These are phyloP conservation scores for Diaporthe citrichinensis DNA, from an alignment of 2,329 filamentous ascomycete genomes.

Conservation along the genomic window DNA sequence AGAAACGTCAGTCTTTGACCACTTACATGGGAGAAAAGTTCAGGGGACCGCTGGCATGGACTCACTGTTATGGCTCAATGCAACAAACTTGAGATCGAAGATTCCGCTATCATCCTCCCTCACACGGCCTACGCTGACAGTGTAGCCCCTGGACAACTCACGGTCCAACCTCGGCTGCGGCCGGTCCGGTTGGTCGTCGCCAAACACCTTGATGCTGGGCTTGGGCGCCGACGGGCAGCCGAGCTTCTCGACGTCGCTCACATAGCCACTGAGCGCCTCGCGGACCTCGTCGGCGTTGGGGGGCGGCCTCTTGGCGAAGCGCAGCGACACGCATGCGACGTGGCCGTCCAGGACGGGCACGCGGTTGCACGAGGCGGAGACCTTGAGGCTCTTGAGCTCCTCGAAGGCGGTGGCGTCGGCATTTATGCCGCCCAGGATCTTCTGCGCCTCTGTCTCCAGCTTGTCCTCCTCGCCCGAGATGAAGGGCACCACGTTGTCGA, in stretches of 20 bases:
- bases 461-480: conserved; percentile 97
- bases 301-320: conserved; percentile 81
- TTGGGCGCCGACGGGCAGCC: conserved; percentile 90
- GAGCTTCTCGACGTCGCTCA: conserved; percentile 83
- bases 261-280: conserved; percentile 83
- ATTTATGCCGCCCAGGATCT: conserved; percentile 88
- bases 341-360: conserved; percentile 97
- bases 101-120: conserved; percentile 88
- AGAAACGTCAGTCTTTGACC: conserved; percentile 42
- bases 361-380: conserved; percentile 91
- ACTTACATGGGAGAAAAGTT: neutral
- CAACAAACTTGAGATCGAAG: conserved; percentile 96
- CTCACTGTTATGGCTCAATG: conserved; percentile 84
- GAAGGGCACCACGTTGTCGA: conserved; percentile 96
- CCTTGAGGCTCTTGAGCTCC: conserved; percentile 80
- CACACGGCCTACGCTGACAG: conserved; percentile 90
- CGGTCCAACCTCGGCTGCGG: conserved; percentile 94
- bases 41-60: conserved; percentile 40
- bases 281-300: conserved; percentile 84
- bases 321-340: conserved; percentile 91
- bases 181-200: conserved; percentile 82
- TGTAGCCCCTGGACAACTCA: conserved; percentile 87
- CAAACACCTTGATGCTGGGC: conserved; percentile 85
- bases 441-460: conserved; percentile 92
- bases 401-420: conserved; percentile 79